Evolutionary conservation across 208 protist genomes (phyloP).

Genomic region (Angomonas ambiguus): DNA sequence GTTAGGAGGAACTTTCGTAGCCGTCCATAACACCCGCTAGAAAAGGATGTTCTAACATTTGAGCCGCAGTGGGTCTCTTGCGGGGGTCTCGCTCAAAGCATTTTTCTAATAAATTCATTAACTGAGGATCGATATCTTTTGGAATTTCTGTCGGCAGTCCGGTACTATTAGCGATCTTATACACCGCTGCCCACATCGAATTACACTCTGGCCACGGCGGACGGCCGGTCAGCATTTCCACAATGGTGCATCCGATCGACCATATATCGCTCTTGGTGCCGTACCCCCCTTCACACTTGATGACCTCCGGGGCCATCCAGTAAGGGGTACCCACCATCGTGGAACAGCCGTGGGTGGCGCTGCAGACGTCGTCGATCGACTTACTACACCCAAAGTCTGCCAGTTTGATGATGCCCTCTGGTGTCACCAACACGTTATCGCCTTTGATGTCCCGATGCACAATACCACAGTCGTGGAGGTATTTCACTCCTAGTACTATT

Average conservation of each 20-base stretch:
- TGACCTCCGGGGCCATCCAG: constrained; percentile 92
- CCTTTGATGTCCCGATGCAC: constrained; percentile 91
- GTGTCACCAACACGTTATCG: constrained; percentile 86
- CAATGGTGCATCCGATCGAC: constrained; percentile 91
- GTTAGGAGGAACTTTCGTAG: too few relatives aligned
- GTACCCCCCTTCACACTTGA: constrained; percentile 89
- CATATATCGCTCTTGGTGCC: constrained; percentile 92
- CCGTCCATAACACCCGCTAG: constrained; percentile 24
- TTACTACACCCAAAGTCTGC: constrained; percentile 92
- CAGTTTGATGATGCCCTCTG: constrained; percentile 85
- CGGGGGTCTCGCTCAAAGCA: constrained; percentile 83
- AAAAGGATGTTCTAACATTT: constrained; percentile 73
- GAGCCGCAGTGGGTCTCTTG: constrained; percentile 51
- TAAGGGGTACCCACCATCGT: constrained; percentile 89
- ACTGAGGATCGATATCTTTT: constrained; percentile 55
- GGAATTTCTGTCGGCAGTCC: constrained; percentile 84
- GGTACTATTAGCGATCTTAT: constrained; percentile 84
- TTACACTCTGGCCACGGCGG: constrained; percentile 89
- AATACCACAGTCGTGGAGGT: constrained; percentile 86
- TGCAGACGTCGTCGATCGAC: constrained; percentile 78
- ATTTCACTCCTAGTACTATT: constrained; percentile 87
- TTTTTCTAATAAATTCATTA: constrained; percentile 67
- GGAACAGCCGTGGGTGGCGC: constrained; percentile 63
- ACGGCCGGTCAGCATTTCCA: constrained; percentile 92
- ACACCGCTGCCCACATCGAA: constrained; percentile 83